Conservation (phyloP, 2,329 filamentous ascomycete genomes). For the Alternaria sp. region DNA sequence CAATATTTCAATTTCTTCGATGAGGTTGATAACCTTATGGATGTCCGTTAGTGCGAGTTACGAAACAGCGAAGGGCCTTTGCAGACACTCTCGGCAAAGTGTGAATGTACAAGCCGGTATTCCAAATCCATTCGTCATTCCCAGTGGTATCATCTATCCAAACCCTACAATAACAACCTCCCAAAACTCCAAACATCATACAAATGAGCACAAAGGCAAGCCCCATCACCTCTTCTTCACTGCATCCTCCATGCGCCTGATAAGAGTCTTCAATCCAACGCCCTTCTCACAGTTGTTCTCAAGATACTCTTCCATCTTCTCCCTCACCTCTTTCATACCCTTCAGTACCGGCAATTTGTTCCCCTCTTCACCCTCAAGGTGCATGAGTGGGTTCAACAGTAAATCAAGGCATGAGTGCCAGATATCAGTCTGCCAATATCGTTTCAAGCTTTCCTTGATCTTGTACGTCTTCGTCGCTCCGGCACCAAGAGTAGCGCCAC, state of each 20-base stretch:
- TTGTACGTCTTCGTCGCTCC: constrained; percentile 71
- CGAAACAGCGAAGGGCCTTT: too few relatives aligned
- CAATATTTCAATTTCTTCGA: too few relatives aligned
- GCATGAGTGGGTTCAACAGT: constrained; percentile 78
- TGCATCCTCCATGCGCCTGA: constrained; percentile 70
- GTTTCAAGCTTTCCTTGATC: constrained; percentile 82
- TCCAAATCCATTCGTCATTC: neutral
- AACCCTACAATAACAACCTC: neutral
- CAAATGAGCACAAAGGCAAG: neutral
- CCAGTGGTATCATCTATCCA: constrained; percentile 1
- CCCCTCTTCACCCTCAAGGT: constrained; percentile 69
- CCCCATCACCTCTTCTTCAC: constrained; percentile 59
- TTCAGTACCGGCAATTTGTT: constrained; percentile 74
- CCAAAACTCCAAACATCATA: constrained; percentile 14
- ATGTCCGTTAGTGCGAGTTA: too few relatives aligned
- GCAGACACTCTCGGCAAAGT: neutral
- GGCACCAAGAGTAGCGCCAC: constrained; percentile 61
- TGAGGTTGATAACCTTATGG: too few relatives aligned
- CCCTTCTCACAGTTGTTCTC: constrained; percentile 83
- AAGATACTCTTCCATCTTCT: constrained; percentile 85
- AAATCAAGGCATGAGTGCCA: constrained; percentile 86
- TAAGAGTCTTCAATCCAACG: constrained; percentile 61
- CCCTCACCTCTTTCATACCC: constrained; percentile 71
- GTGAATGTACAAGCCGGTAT: neutral
- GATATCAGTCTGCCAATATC: constrained; percentile 95